Evolutionary conservation across 352 stramenopile species (phyloP), one percentile per base, ranked within the genome.

Genomic region (Globisporangium cylindrosporum): DNA sequence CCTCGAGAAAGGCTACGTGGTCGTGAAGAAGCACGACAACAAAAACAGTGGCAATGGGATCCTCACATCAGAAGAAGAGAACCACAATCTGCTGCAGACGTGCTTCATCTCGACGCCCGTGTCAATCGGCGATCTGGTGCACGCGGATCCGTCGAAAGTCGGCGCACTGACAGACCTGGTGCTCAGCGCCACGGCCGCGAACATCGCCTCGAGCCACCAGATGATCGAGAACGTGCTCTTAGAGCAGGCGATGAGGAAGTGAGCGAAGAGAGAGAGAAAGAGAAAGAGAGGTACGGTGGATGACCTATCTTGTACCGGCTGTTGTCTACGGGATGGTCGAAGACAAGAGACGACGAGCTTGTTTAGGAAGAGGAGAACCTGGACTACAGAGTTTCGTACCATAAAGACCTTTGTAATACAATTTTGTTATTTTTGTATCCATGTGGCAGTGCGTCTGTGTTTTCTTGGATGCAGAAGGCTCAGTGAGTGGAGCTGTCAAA

Each of bases 151-250:
- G n/a, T 29, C 32, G 10, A 84, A 80, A 56, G 73, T 87, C 14
- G 73, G 71, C 27, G 73, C 75, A 10, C 67, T 87, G 29, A 87
- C 77, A 7, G 75, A 87, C 25, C 83, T 87, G 55, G 79, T 84
- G 51, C 68, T 87, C 6, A 81, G 77, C 57, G 75, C 74, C 14
- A 73, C 77, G 9, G 73, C 66, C 15, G 75, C 73, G 22, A 87
- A 68, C 43, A 75, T 84, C 41, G 78, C 72, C 15, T 67, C 71
- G 22, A 83, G 71, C 32, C 75, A 87, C 54, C 75, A 87, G 38
- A 84, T 84, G 77, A 83, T 87, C 8, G 79, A 87, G 48, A 84
- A 87, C 29, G 69, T 79, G n/a, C 67, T 81, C 46, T 70, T 81
- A 49, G 59, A 22, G 24, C 59, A 64, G 36, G 36, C 36, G 36